Evolutionary conservation across 1,139 yeast species (phyloP).

Genomic region (Barnettozyma hawaiiensis): DNA sequence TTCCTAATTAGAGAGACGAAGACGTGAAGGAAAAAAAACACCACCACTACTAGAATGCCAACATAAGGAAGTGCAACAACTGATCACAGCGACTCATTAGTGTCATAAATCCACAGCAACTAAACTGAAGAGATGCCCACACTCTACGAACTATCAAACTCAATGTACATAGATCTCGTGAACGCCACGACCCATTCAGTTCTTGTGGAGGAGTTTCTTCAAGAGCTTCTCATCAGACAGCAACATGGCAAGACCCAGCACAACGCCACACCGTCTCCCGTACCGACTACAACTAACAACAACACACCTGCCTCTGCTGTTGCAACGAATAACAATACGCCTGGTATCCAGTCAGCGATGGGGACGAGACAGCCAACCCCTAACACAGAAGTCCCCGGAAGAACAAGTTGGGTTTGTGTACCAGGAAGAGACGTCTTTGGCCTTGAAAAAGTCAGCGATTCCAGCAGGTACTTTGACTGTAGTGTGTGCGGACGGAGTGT

Average conservation of each 20-base stretch:
- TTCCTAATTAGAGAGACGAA: no score
- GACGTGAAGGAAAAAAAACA: no score
- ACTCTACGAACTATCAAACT: conserved; percentile 16
- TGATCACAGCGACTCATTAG: neutral
- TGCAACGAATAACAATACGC: conserved; percentile 21
- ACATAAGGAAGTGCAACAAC: neutral
- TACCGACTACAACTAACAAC: conserved; percentile 5
- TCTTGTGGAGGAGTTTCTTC: conserved; percentile 34
- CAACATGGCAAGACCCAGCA: conserved; percentile 27
- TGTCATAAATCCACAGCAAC: neutral
- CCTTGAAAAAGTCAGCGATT: conserved; percentile 38
- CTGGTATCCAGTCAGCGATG: conserved; percentile 20
- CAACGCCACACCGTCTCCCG: conserved; percentile 17
- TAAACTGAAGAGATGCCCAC: conserved; percentile 12
- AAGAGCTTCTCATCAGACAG: conserved; percentile 34
- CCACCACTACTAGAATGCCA: no score
- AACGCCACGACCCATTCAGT: conserved; percentile 39
- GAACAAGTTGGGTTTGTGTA: conserved; percentile 23
- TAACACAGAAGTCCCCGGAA: conserved; percentile 20
- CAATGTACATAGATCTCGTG: conserved; percentile 35
- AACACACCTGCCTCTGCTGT: conserved; percentile 10
- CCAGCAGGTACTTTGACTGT: conserved; percentile 61
- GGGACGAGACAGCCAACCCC: conserved; percentile 20
- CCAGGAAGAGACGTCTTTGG: conserved; percentile 47
- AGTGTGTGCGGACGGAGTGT: conserved; percentile 78